Evolutionary conservation across 805 yeast genomes (phyloP), one percentile per base, ranked within the genome.

Genomic region (Clavispora asparagi): DNA sequence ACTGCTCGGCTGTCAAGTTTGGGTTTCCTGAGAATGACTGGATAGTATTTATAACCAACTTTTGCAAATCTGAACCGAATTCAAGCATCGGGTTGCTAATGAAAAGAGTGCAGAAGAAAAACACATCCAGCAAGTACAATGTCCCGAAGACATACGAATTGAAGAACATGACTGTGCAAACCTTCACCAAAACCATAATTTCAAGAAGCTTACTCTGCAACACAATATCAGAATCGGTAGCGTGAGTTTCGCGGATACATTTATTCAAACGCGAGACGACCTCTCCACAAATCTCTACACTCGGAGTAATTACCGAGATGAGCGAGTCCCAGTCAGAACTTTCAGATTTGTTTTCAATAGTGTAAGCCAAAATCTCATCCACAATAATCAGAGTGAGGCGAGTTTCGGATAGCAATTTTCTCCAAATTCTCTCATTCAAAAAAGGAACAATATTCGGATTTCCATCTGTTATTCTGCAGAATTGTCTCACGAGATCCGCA

Each of bases 291-390:
- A 87, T 71, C 51, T 83, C 87, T n/a, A 83, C 70, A 1, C 92
- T 82, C 3, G 95, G 90, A 0, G 84, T 76, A 52, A 88, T 68
- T n/a, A 85, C 72, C 0, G 84, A 74, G 2, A 84, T 74, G 6
- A 82, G 75, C 40, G 76, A 78, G 16, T 75, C 73, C 88, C 88
- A 86, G 41, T 76, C 82, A 33, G 79, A 76, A 4, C 83, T 85
- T 53, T 84, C 88, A n/a, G 88, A 82, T 53, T 84, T 85, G 57
- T 83, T 79, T 52, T 86, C 94, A 53, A 87, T 76, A 1, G 90
- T 84, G 51, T 82, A 83, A 2, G 82, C 78, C 6, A 87, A 78
- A 19, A 86, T 78, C 56, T 87, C 96, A 51, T 86, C 90, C 10
- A 88, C 74, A 23, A 87, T 68, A 3, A 79, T 63, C 1, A 76